These are phyloP conservation scores for Fusarium camptoceras DNA, from an alignment of 2,329 filamentous ascomycete genomes.

Conservation along the genomic window DNA sequence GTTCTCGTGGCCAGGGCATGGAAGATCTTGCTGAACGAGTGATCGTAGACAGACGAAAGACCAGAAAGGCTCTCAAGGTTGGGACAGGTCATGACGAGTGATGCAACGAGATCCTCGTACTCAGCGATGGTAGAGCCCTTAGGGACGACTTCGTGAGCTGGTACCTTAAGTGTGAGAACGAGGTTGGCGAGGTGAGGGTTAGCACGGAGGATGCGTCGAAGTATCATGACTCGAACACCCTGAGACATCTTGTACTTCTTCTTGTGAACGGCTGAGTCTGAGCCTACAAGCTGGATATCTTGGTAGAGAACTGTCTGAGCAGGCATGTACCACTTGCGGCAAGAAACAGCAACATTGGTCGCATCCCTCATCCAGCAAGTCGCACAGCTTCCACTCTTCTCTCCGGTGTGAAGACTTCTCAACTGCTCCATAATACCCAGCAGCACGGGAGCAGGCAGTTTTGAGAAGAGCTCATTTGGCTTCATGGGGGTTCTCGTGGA, in stretches of 20 bases:
- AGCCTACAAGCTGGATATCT: constrained; percentile 68
- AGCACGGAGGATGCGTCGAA: constrained; percentile 67
- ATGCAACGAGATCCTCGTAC: constrained; percentile 69
- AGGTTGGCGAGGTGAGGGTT: constrained; percentile 65
- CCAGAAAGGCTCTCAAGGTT: constrained; percentile 71
- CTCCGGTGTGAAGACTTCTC: constrained; percentile 62
- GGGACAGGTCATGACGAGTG: constrained; percentile 73
- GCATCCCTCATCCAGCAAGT: constrained; percentile 75
- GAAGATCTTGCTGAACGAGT: constrained; percentile 67
- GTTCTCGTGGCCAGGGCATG: constrained; percentile 69
- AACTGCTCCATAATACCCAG: constrained; percentile 67
- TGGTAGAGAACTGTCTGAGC: constrained; percentile 67
- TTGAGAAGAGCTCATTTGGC: constrained; percentile 66
- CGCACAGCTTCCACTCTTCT: constrained; percentile 65
- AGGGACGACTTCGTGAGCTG: constrained; percentile 57
- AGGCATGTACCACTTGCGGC: constrained; percentile 64
- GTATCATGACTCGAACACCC: constrained; percentile 65
- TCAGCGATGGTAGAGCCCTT: constrained; percentile 54
- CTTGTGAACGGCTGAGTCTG: constrained; percentile 66
- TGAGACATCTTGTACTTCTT: constrained; percentile 67
- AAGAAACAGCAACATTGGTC: constrained; percentile 62
- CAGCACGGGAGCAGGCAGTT: constrained; percentile 69
- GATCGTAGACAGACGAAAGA: constrained; percentile 65
- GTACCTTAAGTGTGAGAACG: constrained; percentile 68
- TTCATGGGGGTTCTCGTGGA: constrained; percentile 46